phyloP scores from a whole-genome alignment of 176 grass and related monocot genomes.

The Raddia distichophylla region DNA sequence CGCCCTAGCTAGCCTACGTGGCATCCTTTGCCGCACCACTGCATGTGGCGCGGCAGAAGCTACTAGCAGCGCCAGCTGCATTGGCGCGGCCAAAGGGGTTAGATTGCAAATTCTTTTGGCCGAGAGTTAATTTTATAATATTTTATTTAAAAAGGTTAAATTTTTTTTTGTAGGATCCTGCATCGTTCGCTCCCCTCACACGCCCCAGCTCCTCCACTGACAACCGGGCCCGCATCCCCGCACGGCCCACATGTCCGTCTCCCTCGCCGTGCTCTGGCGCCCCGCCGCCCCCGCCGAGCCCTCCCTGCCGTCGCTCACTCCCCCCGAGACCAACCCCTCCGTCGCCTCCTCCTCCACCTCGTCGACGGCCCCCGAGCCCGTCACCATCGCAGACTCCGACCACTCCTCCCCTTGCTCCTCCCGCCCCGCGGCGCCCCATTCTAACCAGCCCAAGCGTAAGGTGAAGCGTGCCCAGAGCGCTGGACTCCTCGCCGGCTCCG shows the following conservation, averaged over 20 bases:
- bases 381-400: conserved; percentile 52
- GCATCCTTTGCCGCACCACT: no score
- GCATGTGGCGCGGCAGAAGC: no score
- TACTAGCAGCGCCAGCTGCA: no score
- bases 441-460: conserved; percentile 35
- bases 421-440: neutral
- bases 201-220: neutral
- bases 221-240: neutral
- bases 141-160: no score
- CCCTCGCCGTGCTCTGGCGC: conserved; percentile 60
- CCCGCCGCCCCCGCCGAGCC: conserved; percentile 34
- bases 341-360: conserved; percentile 18
- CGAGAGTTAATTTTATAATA: no score
- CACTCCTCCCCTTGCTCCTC: conserved; percentile 10
- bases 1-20: no score
- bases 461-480: conserved; percentile 66
- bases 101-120: no score
- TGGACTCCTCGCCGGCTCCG: conserved; percentile 57
- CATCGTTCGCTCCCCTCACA: neutral
- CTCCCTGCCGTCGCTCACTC: neutral
- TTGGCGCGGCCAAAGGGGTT: no score
- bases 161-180: no score
- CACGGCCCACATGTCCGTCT: conserved; percentile 41
- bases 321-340: conserved; percentile 4
- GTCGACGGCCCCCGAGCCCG: conserved; percentile 38